Percentiles rank a stretch among this genome's conserved stretches.
phyloP scores from a whole-genome alignment of 257 asterid species.

The Solanum habrochaites region DNA sequence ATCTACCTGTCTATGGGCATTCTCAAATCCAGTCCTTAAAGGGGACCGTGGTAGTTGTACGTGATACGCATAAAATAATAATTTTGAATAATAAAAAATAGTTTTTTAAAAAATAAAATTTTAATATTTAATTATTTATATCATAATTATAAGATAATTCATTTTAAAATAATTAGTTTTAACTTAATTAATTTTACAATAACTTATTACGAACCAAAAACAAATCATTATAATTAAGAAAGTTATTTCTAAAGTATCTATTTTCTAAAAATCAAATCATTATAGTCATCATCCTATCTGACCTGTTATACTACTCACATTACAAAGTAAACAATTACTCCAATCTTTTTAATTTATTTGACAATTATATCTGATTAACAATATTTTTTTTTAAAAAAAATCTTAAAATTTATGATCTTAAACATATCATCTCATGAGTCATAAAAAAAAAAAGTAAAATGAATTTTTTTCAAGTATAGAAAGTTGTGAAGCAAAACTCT shows the following conservation, averaged over 20 bases:
- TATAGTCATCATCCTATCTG: background rate
- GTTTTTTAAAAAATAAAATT: too few species aligned
- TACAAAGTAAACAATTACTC: background rate
- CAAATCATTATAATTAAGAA: background rate
- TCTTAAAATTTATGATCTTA: background rate
- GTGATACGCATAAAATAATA: background rate
- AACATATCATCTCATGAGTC: background rate
- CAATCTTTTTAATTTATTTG: background rate
- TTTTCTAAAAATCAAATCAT: background rate
- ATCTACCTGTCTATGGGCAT: background rate
- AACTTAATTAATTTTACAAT: too few species aligned
- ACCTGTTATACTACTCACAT: background rate
- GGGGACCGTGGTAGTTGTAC: too few species aligned
- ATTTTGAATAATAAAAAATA: too few species aligned
- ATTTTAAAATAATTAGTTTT: too few species aligned
- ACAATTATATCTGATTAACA: background rate
- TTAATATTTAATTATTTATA: fast-evolving
- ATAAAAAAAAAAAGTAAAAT: too few species aligned
- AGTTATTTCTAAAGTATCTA: background rate
- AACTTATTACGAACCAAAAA: background rate
- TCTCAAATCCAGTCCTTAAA: background rate
- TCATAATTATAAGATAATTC: too few species aligned
- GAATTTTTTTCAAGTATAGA: background rate
- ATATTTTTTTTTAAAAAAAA: background rate
- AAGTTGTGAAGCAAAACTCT: background rate